Evolutionary conservation across 768 basidiomycete species (phyloP).

Genomic region (Amanita rubescens): DNA sequence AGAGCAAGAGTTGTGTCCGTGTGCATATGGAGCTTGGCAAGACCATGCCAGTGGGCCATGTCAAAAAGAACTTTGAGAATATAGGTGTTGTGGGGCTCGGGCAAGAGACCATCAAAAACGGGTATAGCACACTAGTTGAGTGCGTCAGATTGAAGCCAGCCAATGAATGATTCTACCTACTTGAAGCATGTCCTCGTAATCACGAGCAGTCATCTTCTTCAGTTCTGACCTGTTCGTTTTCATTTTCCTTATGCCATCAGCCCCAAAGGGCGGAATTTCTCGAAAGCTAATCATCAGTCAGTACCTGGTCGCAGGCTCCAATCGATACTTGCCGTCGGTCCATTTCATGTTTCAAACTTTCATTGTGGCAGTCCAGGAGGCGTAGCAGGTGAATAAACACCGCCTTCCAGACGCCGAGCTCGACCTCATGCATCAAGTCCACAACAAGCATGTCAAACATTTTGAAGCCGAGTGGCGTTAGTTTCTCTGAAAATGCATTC

Average conservation of each 20-base stretch:
- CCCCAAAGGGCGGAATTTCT: constrained; percentile 23
- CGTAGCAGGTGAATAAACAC: constrained; percentile 27
- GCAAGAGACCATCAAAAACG: too few relatives aligned
- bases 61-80: constrained; percentile 27
- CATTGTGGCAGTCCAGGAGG: constrained; percentile 19
- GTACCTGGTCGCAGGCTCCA: background rate
- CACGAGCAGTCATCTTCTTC: constrained; percentile 26
- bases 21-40: too few relatives aligned
- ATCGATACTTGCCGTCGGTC: constrained; percentile 16
- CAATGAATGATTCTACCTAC: constrained; percentile 10
- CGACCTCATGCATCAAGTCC: constrained; percentile 32
- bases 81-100: too few relatives aligned
- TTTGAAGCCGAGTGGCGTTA: constrained; percentile 16
- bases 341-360: constrained; percentile 14
- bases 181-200: constrained; percentile 34
- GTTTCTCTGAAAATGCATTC: constrained; percentile 27
- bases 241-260: constrained; percentile 23
- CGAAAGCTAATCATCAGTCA: constrained; percentile 19
- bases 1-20: too few relatives aligned
- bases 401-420: constrained; percentile 30
- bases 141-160: background rate
- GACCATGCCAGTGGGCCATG: constrained; percentile 29
- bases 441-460: constrained; percentile 21
- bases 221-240: constrained; percentile 24
- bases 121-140: too few relatives aligned